Evolutionary conservation across 805 yeast species (phyloP).

Genomic region (Candida xiaguanensis): DNA sequence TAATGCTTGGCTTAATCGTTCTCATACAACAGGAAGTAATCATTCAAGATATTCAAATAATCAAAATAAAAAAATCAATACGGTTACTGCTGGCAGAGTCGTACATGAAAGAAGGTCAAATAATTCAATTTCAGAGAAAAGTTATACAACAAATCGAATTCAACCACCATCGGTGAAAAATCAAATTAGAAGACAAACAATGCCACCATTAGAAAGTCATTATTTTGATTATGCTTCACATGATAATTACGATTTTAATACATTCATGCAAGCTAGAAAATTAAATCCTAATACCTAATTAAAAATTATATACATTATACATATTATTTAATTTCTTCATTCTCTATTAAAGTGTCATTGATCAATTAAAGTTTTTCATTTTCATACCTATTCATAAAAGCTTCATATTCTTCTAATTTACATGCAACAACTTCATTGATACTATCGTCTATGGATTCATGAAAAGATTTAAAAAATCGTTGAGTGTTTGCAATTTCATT

Average conservation of each 20-base stretch:
- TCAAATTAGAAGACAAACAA: constrained; percentile 10
- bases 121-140: constrained; percentile 9
- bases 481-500: constrained; percentile 8
- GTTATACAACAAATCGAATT: constrained; percentile 20
- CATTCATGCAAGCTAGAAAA: constrained; percentile 30
- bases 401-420: constrained; percentile 15
- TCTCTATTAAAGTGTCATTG: too few relatives aligned
- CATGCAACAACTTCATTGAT: constrained; percentile 13
- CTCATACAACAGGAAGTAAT: constrained; percentile 15
- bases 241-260: constrained; percentile 34
- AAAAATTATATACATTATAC: not conserved
- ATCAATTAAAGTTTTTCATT: too few relatives aligned
- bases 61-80: not conserved
- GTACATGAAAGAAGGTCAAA: constrained; percentile 7
- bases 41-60: not conserved
- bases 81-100: constrained; percentile 8
- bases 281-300: not conserved
- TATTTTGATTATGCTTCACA: constrained; percentile 33
- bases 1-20: constrained; percentile 21
- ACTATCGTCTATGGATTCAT: constrained; percentile 19
- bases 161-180: constrained; percentile 13
- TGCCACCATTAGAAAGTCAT: constrained; percentile 16
- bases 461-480: constrained; percentile 16
- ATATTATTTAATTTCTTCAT: too few relatives aligned
- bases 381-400: constrained; percentile 6